Evolutionary conservation across 164 flowering plant genomes (phyloP), one percentile per base, ranked within the genome.

Genomic region (Aristolochia californica): DNA sequence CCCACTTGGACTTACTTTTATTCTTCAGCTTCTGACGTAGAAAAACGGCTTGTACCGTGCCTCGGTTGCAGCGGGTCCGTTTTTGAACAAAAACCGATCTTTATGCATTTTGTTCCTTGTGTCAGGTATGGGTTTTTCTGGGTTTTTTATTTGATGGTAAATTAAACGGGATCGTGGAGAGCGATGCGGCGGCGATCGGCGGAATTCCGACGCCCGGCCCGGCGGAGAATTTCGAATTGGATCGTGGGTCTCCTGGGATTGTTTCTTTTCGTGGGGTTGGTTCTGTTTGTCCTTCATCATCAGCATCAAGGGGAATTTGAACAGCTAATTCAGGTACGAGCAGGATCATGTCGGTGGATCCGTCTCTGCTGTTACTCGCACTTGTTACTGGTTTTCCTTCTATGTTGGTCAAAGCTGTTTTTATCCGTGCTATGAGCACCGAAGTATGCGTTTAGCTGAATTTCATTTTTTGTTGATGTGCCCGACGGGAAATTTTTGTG

Each of bases 181-280:
- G 77, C 64, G 76, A 88, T 84, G 94, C 64, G 98, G 74, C 75
- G 94, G 66, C 80, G 94, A 80, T 80, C 88, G 52, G 83, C 89
- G 73, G 94, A 91, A 24, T 77, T 59, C 70, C 85, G 97, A 83
- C 94, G 91, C 81, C 91, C 84, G 73, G 82, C 72, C 60, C 69
- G 91, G 45, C 69, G 90, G 84, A 78, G 80, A 77, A 63, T 83
- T 43, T 74, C 86, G 43, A 55, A 60, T 66, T 84, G 98, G 98
- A 88, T 91, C 91, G 84, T 86, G 87, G 68, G 64, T 59, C 78
- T 91, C 45, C 74, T 91, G 47, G 76, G 66, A 22, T 30, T 78
- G 52, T 85, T 83, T 66, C 65, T 70, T 15, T 38, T 82, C 60
- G 88, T 78, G 1, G 95, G 83, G 27, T 68, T 84, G 65, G 63